These are phyloP conservation scores for Russula virescens DNA, from an alignment of 768 basidiomycete species.

Conservation along the genomic window DNA sequence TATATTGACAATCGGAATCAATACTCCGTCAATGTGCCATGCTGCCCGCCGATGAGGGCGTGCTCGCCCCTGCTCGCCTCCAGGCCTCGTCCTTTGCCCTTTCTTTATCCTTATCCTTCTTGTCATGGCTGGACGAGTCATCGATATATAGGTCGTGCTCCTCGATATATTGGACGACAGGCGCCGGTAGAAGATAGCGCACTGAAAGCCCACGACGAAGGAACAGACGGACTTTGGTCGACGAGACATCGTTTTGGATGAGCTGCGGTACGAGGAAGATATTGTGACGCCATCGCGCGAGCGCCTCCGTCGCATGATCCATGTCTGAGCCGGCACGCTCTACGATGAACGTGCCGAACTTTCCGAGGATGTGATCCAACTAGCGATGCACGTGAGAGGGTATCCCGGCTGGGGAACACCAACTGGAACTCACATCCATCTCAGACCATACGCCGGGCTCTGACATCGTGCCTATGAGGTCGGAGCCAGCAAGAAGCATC, in stretches of 20 bases:
- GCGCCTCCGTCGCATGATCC: conserved; percentile 24
- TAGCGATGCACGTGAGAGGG: conserved; percentile 31
- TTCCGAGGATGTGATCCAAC: conserved; percentile 94
- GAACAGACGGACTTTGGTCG: conserved; percentile 85
- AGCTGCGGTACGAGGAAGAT: conserved; percentile 82
- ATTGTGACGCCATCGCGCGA: conserved; percentile 27
- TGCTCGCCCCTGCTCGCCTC: conserved; percentile 7
- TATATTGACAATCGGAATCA: neutral
- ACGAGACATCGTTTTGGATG: conserved; percentile 96
- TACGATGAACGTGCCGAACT: conserved; percentile 91
- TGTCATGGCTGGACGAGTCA: conserved; percentile 39
- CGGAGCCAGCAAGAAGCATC: conserved; percentile 96
- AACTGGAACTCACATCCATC: conserved; percentile 65
- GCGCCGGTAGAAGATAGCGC: conserved; percentile 84
- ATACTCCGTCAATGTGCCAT: neutral
- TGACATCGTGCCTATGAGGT: conserved; percentile 95
- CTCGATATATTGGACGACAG: conserved; percentile 93
- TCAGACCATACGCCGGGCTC: conserved; percentile 98
- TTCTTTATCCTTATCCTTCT: conserved; percentile 35
- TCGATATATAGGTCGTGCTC: conserved; percentile 72
- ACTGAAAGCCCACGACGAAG: conserved; percentile 74
- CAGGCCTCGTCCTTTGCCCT: conserved; percentile 7
- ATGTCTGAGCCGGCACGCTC: conserved; percentile 83
- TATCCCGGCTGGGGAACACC: conserved; percentile 10
- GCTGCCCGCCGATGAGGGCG: conserved; percentile 2